Conservation (phyloP, 345 rosid species). For the Euphorbia pulcherrima region DNA sequence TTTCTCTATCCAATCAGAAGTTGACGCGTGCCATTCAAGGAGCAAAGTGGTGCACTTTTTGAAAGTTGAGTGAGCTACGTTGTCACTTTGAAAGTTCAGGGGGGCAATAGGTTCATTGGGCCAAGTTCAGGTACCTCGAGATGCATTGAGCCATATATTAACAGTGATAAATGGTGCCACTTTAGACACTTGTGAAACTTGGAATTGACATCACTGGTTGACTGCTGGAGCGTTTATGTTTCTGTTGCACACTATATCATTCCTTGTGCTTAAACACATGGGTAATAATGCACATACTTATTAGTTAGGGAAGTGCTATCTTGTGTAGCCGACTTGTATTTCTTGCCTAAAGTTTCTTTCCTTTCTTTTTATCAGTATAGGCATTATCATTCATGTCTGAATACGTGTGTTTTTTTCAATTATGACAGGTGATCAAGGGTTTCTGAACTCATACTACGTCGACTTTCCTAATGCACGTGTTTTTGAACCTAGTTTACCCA, state of each 20-base stretch:
- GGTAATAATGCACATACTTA: not conserved
- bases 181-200: not conserved
- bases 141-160: not conserved
- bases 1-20: too few relatives aligned
- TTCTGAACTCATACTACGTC: slow-evolving; percentile 73
- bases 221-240: not conserved
- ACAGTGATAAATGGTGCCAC: not conserved
- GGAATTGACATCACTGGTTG: not conserved
- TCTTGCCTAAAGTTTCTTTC: not conserved
- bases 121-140: too few relatives aligned
- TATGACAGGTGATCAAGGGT: slow-evolving; percentile 75
- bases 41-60: too few relatives aligned
- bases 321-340: not conserved
- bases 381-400: not conserved
- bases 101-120: too few relatives aligned
- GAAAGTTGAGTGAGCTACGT: too few relatives aligned
- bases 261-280: not conserved
- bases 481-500: slow-evolving; percentile 65
- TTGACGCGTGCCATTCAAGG: too few relatives aligned
- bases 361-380: not conserved
- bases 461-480: slow-evolving; percentile 80
- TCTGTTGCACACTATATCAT: not conserved
- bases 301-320: not conserved
- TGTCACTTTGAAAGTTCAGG: too few relatives aligned
- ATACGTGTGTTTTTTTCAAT: not conserved